These are phyloP conservation scores for Agastache rugosa DNA, from an alignment of 257 asterid species.

Conservation along the genomic window DNA sequence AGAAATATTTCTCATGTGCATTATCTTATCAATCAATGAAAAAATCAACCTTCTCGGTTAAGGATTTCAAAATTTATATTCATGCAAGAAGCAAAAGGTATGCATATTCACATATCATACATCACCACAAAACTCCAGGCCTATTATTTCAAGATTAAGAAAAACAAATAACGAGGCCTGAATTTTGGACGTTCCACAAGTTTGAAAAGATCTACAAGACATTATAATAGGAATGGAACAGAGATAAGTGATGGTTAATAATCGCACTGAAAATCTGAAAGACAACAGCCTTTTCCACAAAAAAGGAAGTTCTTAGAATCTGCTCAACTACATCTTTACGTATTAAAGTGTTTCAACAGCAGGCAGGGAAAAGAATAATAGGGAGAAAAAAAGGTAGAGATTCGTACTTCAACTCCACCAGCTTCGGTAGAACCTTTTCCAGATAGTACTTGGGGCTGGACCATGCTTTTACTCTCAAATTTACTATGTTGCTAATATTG, in stretches of 20 bases:
- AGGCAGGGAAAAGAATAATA: slow-evolving; percentile 18
- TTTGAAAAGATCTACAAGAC: background rate
- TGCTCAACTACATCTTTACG: background rate
- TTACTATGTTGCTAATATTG: slow-evolving; percentile 87
- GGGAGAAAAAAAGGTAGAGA: slow-evolving; percentile 39
- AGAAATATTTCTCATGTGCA: background rate
- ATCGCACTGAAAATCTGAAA: background rate
- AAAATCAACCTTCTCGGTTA: background rate
- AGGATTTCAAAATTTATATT: background rate
- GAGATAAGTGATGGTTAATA: background rate
- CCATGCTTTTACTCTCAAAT: slow-evolving; percentile 96
- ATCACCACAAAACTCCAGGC: background rate
- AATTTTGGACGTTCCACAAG: background rate
- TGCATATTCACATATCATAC: background rate
- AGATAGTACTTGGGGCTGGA: slow-evolving; percentile 85
- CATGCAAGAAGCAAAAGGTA: background rate
- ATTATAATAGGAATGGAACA: background rate
- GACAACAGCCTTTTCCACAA: too few species aligned
- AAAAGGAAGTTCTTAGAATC: too few species aligned
- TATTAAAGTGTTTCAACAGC: slow-evolving; percentile 5
- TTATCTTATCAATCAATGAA: background rate
- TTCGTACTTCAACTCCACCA: slow-evolving; percentile 72
- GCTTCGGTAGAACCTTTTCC: slow-evolving; percentile 88
- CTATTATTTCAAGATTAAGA: background rate
- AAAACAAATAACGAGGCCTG: background rate